Base-by-base conservation (phyloP, 2,329 filamentous ascomycete species). In the Diaporthe sp. region DNA sequence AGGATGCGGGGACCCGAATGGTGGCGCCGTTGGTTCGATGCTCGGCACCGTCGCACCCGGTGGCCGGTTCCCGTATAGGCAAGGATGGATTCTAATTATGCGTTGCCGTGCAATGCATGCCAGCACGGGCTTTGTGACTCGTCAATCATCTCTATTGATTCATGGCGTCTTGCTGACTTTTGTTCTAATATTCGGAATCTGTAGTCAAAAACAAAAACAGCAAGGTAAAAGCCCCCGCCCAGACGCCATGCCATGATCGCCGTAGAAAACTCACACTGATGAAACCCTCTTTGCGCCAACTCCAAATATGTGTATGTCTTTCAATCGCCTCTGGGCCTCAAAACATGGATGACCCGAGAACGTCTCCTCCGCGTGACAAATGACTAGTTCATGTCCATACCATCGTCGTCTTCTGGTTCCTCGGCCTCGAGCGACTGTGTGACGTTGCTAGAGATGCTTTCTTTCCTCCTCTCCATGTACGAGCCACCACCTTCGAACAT, bases 361-460 rank as follows among this genome's bases (percentile, higher is more conserved):
- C n/a, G 28, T 57, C 58, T 71, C 39, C 55, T 74, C 28, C 37
- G 72, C 53, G 65, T 71, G 67, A 67, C 67, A 60, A 75, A 57
- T 53, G 58, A 78, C 34, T 80, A 88, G 76, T 80, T 85, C 82
- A 92, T 87, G 79, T 92, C 90, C 90, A 92, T 92, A 75, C 89
- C 90, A 70, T 92, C 91, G 25, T 92, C 91, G 60, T 92, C 90
- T 19, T 82, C 85, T 58, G 91, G 90, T n/a, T 83, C 85, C 76
- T 92, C 91, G 2, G 88, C 90, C 76, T 91, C 89, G 7, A 90
- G 80, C 78, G 88, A 85, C 79, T 90, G 89, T 4, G 89, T 90
- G 78, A 90, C 88, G 76, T 87, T 89, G 81, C 90, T 92, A 80
- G 89, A 87, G 67, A 92, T 84, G 81, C 91, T 93, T 79, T 88